phyloP scores from a whole-genome alignment of 2,329 filamentous ascomycete genomes.

The Talaromyces sp. region DNA sequence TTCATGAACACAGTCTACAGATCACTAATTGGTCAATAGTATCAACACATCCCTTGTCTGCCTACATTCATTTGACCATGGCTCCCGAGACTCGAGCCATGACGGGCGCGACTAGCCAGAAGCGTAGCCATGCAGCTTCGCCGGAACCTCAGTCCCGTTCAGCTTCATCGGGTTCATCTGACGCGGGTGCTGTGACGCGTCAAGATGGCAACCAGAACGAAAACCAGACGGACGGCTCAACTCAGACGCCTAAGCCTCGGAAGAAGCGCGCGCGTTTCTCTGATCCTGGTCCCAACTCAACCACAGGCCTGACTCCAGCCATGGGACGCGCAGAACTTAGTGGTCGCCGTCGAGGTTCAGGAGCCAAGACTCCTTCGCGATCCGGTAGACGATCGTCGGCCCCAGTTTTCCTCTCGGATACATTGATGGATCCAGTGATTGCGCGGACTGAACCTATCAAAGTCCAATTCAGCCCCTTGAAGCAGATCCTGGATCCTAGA shows the following conservation, averaged over 20 bases:
- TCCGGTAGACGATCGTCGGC: slow-evolving; percentile 35
- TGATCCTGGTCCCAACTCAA: slow-evolving; percentile 35
- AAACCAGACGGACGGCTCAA: background rate
- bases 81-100: background rate
- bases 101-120: background rate
- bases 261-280: slow-evolving; percentile 49
- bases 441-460: slow-evolving; percentile 27
- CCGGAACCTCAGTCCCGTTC: background rate
- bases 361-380: slow-evolving; percentile 29
- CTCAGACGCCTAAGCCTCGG: slow-evolving; percentile 33
- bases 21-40: background rate
- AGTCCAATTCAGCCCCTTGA: slow-evolving; percentile 48
- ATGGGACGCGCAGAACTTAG: slow-evolving; percentile 38
- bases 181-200: background rate
- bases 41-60: background rate
- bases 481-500: slow-evolving; percentile 44
- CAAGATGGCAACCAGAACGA: background rate
- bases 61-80: background rate
- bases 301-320: slow-evolving; percentile 48
- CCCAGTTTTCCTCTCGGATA: slow-evolving; percentile 30
- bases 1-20: background rate
- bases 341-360: background rate
- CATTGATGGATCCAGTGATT: slow-evolving; percentile 26
- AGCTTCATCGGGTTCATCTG: background rate
- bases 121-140: background rate